Percentiles rank a stretch among this genome's conserved stretches.
Evolutionary conservation across 208 protist species (phyloP).

Genomic region (Wallacemonas sp.): DNA sequence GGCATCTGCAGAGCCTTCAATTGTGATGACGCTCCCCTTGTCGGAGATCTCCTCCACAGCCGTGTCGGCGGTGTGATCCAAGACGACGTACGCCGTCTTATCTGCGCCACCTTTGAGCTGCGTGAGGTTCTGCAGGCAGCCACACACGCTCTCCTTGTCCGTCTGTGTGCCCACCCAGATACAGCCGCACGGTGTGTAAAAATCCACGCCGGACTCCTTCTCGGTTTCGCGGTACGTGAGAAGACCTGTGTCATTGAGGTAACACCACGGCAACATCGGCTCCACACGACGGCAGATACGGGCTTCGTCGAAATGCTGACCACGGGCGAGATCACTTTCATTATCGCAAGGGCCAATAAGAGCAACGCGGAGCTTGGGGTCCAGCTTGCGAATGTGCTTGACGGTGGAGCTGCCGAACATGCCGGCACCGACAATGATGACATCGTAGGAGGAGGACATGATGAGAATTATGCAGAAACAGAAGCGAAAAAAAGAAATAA

Average conservation of each 20-base stretch:
- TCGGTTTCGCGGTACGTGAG: constrained; percentile 22
- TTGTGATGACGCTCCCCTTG: background rate
- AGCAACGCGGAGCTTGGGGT: constrained; percentile 9
- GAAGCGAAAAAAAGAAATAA: background rate
- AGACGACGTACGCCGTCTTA: background rate
- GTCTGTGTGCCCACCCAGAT: constrained; percentile 13
- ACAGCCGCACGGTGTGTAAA: constrained; percentile 21
- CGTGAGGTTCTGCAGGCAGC: constrained; percentile 2
- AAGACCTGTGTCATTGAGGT: constrained; percentile 19
- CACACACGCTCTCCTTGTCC: constrained; percentile 3
- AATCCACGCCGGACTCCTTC: constrained; percentile 12
- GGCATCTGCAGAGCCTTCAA: constrained; percentile 2
- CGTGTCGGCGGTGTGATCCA: background rate
- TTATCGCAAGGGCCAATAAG: constrained; percentile 19
- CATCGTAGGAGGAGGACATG: constrained; percentile 13
- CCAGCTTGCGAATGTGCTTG: constrained; percentile 15
- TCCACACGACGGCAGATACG: constrained; percentile 27
- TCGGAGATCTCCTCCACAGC: background rate
- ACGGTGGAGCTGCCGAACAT: constrained; percentile 26
- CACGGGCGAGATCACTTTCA: constrained; percentile 15
- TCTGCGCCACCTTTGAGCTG: background rate
- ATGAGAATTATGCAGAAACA: background rate
- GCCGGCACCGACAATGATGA: constrained; percentile 24
- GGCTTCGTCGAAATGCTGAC: constrained; percentile 28
- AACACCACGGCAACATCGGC: constrained; percentile 1